Evolutionary conservation across 2,329 filamentous ascomycete species (phyloP), one percentile per base, ranked within the genome.

Genomic region (Cordyceps militaris): DNA sequence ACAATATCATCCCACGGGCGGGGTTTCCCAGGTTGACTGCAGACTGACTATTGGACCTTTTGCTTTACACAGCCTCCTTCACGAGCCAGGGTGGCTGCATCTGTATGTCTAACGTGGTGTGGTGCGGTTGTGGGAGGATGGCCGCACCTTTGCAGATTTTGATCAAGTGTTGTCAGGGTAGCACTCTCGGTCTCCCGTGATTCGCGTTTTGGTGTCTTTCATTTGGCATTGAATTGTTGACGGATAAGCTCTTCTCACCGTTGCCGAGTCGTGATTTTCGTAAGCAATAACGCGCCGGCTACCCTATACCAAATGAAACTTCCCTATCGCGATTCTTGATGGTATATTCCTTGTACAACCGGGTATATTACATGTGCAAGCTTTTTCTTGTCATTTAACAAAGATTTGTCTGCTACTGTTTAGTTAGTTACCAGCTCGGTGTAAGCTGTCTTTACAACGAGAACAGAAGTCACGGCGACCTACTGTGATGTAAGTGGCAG

Each of bases 1-100:
- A 19, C 14, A 23, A 28, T 48, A 56, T 56, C 52, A 56, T 56
- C 24, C 43, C 16, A 47, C 43, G n/a, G 14, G 52, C 30, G 52
- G 42, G 52, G 52, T 28, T 36, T 14, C n/a, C 19, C 32, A 8
- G 16, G 10, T 47, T 24, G 30, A 24, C 13, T 28, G 52, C 43
- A 47, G 42, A 48, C 42, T 56, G 42, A 48, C 42, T 56, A 56
- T 56, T 56, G 52, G 52, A 14, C 14, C 52, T 48, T 56, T 56
- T 56, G 52, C 32, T 38, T 13, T 56, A 48, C 52, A 56, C 52
- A 56, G 52, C 52, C 52, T 43, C 52, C 28, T 38, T 55, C 14
- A 21, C 34, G 30, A 32, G 26, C 51, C 40, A 46, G 42, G 26
- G n/a, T 48, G 24, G 48, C 40, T n/a, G n/a, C 36, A 53, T 53